Evolutionary conservation across 139 green algal genomes (phyloP), one percentile per base, ranked within the genome.

Genomic region (Chlamydomonas schloesseri): DNA sequence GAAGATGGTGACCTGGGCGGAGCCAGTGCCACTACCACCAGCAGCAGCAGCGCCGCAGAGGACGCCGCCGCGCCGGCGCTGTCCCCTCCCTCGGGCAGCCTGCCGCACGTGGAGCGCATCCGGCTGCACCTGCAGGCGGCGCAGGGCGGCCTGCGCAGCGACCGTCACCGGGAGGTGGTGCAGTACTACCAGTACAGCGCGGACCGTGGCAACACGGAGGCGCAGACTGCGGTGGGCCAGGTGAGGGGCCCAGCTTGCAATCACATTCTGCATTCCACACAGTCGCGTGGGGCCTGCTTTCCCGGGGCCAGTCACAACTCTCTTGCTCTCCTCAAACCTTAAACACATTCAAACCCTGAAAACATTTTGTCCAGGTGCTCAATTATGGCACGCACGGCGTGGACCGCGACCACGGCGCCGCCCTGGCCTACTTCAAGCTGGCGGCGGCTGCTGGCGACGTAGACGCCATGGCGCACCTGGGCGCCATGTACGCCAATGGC

Each of bases 401-500:
- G 3, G 55, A 88, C 15, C 85, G 91, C 1, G 94, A 98, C 89
- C 87, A 94, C 74, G 75, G 37, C 28, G 78, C 62, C 37, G 78
- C 78, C n/a, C 64, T 84, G 78, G 89, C n/a, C 29, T 88, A 78
- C 50, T 86, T 86, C 58, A 55, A 64, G 53, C 34, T 78, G 0
- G 96, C 96, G 11, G 95, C 95, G 0, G 91, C 92, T 0, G 91
- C 88, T 10, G 95, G 93, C 9, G 95, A 98, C 84, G 85, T 89
- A 21, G 93, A 97, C 17, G 96, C 97, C 29, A 95, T 96, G 92
- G 94, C 94, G 1, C 94, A 98, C 85, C 88, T 99, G 71, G 97
- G 96, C 2, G 92, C 98, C 93, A 96, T 98, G 92, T 93, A 97
- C 74, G 96, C 97, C 71, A 97, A 97, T 72, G 96, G 96, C 13